Conservation (phyloP, 208 protist genomes). For the Strigomonas oncopelti region DNA sequence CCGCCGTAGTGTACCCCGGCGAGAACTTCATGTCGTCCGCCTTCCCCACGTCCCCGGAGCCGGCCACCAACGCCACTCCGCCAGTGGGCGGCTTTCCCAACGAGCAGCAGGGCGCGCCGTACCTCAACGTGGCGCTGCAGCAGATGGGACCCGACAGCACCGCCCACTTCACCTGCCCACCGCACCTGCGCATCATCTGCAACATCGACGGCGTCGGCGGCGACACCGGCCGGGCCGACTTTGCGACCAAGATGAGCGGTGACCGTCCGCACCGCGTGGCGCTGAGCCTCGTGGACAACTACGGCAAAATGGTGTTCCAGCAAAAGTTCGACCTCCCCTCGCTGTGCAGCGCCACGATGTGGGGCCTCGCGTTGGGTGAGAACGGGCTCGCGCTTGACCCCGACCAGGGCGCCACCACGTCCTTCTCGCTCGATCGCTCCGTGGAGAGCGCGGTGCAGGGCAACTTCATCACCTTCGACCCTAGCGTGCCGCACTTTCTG, state of each 20-base stretch:
- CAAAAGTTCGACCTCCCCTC: slow-evolving; percentile 67
- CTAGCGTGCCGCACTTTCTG: slow-evolving; percentile 47
- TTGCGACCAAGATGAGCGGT: slow-evolving; percentile 46
- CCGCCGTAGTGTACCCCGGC: neutral
- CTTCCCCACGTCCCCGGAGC: neutral
- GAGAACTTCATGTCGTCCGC: neutral
- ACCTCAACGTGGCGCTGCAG: slow-evolving; percentile 58
- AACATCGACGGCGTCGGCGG: slow-evolving; percentile 64
- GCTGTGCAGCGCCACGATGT: slow-evolving; percentile 32
- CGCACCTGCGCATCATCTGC: slow-evolving; percentile 63
- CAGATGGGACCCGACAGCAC: slow-evolving; percentile 52
- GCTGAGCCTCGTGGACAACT: slow-evolving; percentile 52
- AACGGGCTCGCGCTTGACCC: slow-evolving; percentile 51
- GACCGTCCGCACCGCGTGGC: slow-evolving; percentile 45
- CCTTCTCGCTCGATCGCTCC: slow-evolving; percentile 46
- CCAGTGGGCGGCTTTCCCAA: neutral
- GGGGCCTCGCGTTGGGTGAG: slow-evolving; percentile 65
- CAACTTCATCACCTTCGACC: slow-evolving; percentile 53
- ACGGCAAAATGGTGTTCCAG: slow-evolving; percentile 59
- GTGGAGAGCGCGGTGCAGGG: slow-evolving; percentile 54
- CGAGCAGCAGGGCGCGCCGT: slow-evolving; percentile 21
- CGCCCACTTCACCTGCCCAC: slow-evolving; percentile 41
- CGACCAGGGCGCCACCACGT: slow-evolving; percentile 28
- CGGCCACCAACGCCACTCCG: neutral
- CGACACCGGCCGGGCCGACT: slow-evolving; percentile 46